Conservation (phyloP, 73 alveolate genomes). For the Breviolum minutum region DNA sequence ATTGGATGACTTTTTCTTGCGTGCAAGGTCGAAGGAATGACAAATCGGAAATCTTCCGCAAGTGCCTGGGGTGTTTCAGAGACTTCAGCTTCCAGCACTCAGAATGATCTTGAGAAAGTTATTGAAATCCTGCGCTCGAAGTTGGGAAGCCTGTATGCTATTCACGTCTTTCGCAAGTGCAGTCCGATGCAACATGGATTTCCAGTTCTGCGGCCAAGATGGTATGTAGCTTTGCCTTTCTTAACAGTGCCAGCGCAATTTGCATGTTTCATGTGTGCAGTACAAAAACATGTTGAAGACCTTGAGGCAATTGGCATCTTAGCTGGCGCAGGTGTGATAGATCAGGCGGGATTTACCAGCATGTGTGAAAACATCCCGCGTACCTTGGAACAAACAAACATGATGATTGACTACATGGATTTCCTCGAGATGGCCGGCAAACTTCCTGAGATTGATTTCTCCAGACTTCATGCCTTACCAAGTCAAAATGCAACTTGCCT, state of each 20-base stretch:
- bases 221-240: background rate
- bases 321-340: background rate
- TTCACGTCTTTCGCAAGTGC: background rate
- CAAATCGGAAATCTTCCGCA: background rate
- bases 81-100: too few relatives aligned
- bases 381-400: too few relatives aligned
- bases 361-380: background rate
- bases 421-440: background rate
- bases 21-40: background rate
- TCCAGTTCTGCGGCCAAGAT: background rate
- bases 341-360: background rate
- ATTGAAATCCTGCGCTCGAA: background rate
- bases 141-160: background rate
- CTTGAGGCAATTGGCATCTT: background rate
- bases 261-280: background rate
- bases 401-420: background rate
- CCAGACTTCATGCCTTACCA: background rate
- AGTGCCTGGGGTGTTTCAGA: background rate
- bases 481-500: background rate
- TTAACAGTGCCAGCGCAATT: background rate
- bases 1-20: too few relatives aligned
- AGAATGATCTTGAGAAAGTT: background rate
- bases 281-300: background rate
- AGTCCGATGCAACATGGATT: background rate
- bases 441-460: background rate